Conservation (phyloP, 1,139 yeast genomes). For the Casaregolazyma lundiana region DNA sequence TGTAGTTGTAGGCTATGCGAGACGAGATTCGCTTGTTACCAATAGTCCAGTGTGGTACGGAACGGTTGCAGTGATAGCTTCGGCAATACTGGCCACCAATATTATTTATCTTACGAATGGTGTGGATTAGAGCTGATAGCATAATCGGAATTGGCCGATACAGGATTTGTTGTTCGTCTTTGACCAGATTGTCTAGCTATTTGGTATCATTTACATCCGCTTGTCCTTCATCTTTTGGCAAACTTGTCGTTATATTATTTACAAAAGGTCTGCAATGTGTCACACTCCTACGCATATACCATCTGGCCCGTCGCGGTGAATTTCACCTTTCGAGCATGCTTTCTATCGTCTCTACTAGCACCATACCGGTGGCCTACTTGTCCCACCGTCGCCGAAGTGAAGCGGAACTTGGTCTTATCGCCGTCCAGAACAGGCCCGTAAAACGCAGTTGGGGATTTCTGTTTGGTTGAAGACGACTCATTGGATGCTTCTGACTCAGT, state of each 20-base stretch:
- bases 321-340: slow-evolving; percentile 75
- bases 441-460: slow-evolving; percentile 21
- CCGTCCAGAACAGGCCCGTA: slow-evolving; percentile 28
- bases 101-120: slow-evolving; percentile 17
- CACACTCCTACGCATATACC: slow-evolving; percentile 20
- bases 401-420: slow-evolving; percentile 60
- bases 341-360: slow-evolving; percentile 81
- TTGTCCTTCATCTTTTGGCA: no score
- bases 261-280: no score
- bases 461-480: not conserved
- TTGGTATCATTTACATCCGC: no score
- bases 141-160: no score
- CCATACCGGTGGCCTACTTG: slow-evolving; percentile 90
- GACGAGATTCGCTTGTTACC: slow-evolving; percentile 23
- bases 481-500: slow-evolving; percentile 38
- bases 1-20: slow-evolving; percentile 22
- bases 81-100: slow-evolving; percentile 22
- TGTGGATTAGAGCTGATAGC: no score
- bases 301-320: slow-evolving; percentile 61
- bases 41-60: slow-evolving; percentile 17
- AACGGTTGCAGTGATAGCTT: slow-evolving; percentile 20
- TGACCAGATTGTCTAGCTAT: no score
- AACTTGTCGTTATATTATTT: no score
- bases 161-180: no score
- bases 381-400: slow-evolving; percentile 74